Evolutionary conservation across 306 rosid species (phyloP), one percentile per base, ranked within the genome.

Genomic region (Rosa persica): DNA sequence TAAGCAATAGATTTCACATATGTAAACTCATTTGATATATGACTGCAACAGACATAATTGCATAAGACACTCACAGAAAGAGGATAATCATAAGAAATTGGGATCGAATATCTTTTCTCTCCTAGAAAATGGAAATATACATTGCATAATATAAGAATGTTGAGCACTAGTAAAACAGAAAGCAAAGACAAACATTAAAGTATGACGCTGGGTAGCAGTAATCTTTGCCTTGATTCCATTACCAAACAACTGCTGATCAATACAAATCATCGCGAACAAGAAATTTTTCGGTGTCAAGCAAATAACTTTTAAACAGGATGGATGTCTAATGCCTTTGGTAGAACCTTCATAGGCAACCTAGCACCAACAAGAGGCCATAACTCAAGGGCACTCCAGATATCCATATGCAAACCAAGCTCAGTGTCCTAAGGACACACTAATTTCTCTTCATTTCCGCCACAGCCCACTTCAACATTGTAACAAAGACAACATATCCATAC

Each of bases 1-100:
- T 8, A 55, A 75, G 71, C 60, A 66, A 74, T 69, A 61, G 49
- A 20, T 73, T 54, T 66, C 60, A 48, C 6, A 40, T 12, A 25
- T 15, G 5, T 11, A 54, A 54, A 55, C 16, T 38, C 12, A n/a
- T 10, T 17, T 25, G 20, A 48, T 60, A n/a, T 16, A 65, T 6
- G 27, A 22, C 66, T 40, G 19, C 51, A 65, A 42, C 5, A 47
- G 55, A 61, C 62, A 27, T n/a, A n/a, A n/a, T n/a, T n/a, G n/a
- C n/a, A n/a, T 47, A 61, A 27, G 64, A 43, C 0, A 60, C 5
- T 40, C n/a, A 64, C 76, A 12, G 4, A 72, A 48, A 9, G 19
- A 13, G 6, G 36, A 76, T 23, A 61, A 57, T 5, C 58, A 70
- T 1, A 49, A 62, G 22, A 76, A 76, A 30, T 8, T 5, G 62